Conservation (phyloP, 371 early-diverging fungal species). For the Actinomortierella wolfii region DNA sequence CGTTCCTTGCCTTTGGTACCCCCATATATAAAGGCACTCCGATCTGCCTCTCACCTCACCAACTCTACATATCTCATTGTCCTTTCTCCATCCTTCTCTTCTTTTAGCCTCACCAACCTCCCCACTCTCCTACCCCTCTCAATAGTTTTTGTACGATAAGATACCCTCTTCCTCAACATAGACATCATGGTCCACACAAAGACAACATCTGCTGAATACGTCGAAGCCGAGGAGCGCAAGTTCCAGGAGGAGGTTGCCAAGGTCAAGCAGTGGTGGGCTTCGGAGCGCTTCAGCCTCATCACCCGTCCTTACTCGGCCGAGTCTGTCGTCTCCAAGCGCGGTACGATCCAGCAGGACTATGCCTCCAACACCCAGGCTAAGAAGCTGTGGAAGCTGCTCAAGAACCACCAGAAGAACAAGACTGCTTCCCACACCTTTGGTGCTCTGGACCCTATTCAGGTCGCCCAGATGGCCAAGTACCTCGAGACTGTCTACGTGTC, state of each 20-base stretch:
- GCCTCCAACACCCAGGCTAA: slow-evolving; percentile 89
- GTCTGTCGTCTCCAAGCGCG: slow-evolving; percentile 90
- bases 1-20: not conserved
- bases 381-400: slow-evolving; percentile 90
- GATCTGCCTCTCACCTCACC: too few relatives aligned
- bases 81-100: not conserved
- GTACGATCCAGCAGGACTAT: slow-evolving; percentile 75
- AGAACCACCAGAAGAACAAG: slow-evolving; percentile 74
- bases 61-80: not conserved
- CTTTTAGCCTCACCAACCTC: not conserved
- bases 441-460: slow-evolving; percentile 92
- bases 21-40: not conserved
- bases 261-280: slow-evolving; percentile 91
- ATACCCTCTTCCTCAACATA: slow-evolving; percentile 7
- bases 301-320: slow-evolving; percentile 94
- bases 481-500: slow-evolving; percentile 97
- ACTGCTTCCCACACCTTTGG: slow-evolving; percentile 95
- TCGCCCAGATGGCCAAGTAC: slow-evolving; percentile 97
- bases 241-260: slow-evolving; percentile 81
- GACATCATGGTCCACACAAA: slow-evolving; percentile 31
- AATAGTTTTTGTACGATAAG: not conserved
- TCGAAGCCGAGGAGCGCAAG: slow-evolving; percentile 64
- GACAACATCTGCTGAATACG: slow-evolving; percentile 45
- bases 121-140: not conserved
- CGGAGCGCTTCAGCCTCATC: slow-evolving; percentile 81